A percentile compares a stretch with the other conserved stretches of the same genome.
Conservation (phyloP, 257 asterid species). For the Jaltomata sinuosa region DNA sequence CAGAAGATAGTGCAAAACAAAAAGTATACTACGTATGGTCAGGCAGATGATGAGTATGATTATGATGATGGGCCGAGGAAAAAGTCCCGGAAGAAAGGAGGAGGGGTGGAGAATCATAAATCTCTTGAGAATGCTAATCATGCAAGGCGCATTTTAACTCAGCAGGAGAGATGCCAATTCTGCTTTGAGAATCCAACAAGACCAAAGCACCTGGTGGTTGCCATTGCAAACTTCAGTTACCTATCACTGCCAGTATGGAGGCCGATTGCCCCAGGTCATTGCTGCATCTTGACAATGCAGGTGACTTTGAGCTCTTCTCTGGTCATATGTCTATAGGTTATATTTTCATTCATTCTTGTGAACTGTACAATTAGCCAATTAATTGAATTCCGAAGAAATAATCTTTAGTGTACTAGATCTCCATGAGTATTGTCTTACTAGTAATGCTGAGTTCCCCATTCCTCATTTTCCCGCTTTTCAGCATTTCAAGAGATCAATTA, state of each 20-base stretch:
- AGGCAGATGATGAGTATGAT: constrained; percentile 93
- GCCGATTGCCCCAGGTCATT: constrained; percentile 76
- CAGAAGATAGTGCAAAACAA: constrained; percentile 56
- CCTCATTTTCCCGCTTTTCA: background rate
- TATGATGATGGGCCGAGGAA: constrained; percentile 73
- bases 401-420: background rate
- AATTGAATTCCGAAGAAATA: background rate
- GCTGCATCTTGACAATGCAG: constrained; percentile 86
- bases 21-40: constrained; percentile 43
- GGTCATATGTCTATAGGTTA: background rate
- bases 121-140: constrained; percentile 38
- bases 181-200: constrained; percentile 83
- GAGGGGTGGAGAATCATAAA: constrained; percentile 26
- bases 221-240: constrained; percentile 84
- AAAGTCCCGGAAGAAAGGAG: constrained; percentile 55
- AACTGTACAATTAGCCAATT: background rate
- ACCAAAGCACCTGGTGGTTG: constrained; percentile 79
- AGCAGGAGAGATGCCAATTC: constrained; percentile 84
- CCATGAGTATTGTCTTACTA: background rate
- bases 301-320: constrained; percentile 18
- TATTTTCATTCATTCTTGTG: background rate
- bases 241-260: constrained; percentile 69
- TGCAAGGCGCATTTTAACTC: constrained; percentile 57
- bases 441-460: background rate
- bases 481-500: background rate